Conservation (phyloP, 2,329 filamentous ascomycete species). For the Dactylellina cionopaga region DNA sequence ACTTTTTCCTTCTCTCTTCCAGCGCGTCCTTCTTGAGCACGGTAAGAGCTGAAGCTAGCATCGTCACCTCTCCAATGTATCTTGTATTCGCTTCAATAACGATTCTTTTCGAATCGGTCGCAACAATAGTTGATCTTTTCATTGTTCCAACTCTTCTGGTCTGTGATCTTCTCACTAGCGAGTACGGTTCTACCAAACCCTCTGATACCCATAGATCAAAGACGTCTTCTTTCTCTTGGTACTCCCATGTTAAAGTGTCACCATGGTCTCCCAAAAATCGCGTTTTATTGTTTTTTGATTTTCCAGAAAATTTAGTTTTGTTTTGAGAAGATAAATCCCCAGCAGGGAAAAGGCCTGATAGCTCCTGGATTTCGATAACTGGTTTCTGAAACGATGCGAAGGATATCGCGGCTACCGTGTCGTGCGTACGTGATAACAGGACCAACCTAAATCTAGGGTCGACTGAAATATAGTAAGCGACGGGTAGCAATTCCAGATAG, state of each 20-base stretch:
- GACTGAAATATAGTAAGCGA: constrained; percentile 49
- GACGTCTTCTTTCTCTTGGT: constrained; percentile 29
- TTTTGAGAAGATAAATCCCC: neutral
- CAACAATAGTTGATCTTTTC: constrained; percentile 27
- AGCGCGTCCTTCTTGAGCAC: constrained; percentile 46
- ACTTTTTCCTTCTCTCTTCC: constrained; percentile 37
- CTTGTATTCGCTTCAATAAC: constrained; percentile 35
- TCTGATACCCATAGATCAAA: constrained; percentile 48
- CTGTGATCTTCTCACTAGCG: constrained; percentile 16
- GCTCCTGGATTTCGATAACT: constrained; percentile 25
- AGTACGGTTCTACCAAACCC: constrained; percentile 1
- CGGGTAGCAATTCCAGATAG: constrained; percentile 38
- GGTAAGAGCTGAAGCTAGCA: constrained; percentile 40
- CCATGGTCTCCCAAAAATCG: constrained; percentile 31
- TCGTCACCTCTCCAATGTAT: constrained; percentile 42
- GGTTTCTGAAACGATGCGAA: constrained; percentile 43
- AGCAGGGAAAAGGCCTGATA: constrained; percentile 1
- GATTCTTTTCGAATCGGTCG: constrained; percentile 34
- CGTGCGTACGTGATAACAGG: constrained; percentile 29
- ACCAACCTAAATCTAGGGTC: constrained; percentile 47
- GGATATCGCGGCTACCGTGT: constrained; percentile 45
- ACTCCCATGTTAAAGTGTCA: constrained; percentile 27
- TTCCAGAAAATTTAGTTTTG: constrained; percentile 20
- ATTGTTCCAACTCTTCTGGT: constrained; percentile 40
- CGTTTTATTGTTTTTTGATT: constrained; percentile 27